Conservation (phyloP, 257 asterid genomes). For the Solanum tarapatanum region DNA sequence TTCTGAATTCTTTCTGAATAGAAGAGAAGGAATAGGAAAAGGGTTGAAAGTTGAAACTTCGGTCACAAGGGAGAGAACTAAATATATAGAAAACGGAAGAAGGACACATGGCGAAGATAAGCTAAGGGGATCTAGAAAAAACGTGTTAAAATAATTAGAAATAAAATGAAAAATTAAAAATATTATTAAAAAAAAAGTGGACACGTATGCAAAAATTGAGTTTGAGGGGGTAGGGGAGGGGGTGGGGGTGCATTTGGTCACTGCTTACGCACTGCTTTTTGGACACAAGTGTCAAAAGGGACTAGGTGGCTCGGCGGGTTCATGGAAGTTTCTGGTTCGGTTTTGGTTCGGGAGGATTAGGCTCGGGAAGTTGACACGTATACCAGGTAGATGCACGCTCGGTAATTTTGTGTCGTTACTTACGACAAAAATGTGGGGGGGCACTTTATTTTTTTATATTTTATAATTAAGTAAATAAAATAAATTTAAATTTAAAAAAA, state of each 20-base stretch:
- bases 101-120: constrained; percentile 37
- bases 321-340: neutral
- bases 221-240: neutral
- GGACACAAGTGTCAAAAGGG: constrained; percentile 9
- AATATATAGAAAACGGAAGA: constrained; percentile 28
- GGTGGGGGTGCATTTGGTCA: constrained; percentile 28
- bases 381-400: neutral
- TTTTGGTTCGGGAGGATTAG: neutral
- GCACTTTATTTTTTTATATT: neutral
- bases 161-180: constrained; percentile 18
- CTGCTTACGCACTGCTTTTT: constrained; percentile 39
- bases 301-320: neutral
- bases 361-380: neutral
- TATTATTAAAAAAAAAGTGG: constrained; percentile 5
- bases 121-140: constrained; percentile 32
- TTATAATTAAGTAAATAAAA: neutral
- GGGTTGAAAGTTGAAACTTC: constrained; percentile 48
- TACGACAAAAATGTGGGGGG: neutral
- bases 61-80: constrained; percentile 25
- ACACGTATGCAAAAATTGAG: constrained; percentile 30
- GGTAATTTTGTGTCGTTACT: neutral
- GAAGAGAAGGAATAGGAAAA: constrained; percentile 3
- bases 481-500: neutral
- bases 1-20: neutral
- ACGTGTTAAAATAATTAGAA: constrained; percentile 20